phyloP scores from a whole-genome alignment of 73 alveolate genomes.

The Effrenium voratum region DNA sequence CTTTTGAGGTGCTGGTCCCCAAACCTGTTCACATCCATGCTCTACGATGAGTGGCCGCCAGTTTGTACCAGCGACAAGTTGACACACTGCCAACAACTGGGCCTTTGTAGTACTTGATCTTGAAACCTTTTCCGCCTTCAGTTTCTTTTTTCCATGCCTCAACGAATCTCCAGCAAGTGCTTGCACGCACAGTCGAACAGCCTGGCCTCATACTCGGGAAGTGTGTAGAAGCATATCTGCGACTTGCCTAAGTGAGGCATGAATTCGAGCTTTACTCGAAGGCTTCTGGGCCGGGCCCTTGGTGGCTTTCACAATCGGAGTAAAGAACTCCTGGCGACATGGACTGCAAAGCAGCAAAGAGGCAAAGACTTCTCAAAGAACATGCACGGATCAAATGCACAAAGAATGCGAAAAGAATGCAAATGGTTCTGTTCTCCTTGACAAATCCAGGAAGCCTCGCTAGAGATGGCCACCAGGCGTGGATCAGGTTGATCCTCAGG shows the following conservation, averaged over 20 bases:
- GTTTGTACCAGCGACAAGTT: not conserved
- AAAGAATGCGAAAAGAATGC: constrained; percentile 95
- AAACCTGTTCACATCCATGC: constrained; percentile 94
- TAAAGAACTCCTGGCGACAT: constrained; percentile 9
- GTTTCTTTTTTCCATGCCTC: constrained; percentile 95
- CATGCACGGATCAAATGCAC: not conserved
- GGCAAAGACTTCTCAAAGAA: not conserved
- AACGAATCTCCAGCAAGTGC: not conserved
- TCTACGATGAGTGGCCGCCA: not conserved
- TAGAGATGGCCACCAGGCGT: constrained; percentile 99
- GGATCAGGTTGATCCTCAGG: constrained; percentile 98
- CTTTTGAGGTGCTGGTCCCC: constrained; percentile 99
- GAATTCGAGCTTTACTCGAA: not conserved
- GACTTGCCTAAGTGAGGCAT: not conserved
- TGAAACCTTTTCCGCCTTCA: constrained; percentile 96
- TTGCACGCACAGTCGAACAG: not conserved
- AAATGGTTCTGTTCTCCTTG: constrained; percentile 98
- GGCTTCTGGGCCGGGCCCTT: not conserved
- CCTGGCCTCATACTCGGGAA: constrained; percentile 98
- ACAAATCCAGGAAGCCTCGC: constrained; percentile 98
- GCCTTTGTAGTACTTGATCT: constrained; percentile 99
- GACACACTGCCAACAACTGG: not conserved
- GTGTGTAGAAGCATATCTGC: constrained; percentile 97
- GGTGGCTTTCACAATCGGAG: constrained; percentile 96
- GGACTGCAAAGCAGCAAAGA: not conserved